Percentiles rank a stretch among this genome's conserved stretches.
These are phyloP conservation scores for Medicago truncatula DNA, from an alignment of 306 rosid species.

Conservation along the genomic window DNA sequence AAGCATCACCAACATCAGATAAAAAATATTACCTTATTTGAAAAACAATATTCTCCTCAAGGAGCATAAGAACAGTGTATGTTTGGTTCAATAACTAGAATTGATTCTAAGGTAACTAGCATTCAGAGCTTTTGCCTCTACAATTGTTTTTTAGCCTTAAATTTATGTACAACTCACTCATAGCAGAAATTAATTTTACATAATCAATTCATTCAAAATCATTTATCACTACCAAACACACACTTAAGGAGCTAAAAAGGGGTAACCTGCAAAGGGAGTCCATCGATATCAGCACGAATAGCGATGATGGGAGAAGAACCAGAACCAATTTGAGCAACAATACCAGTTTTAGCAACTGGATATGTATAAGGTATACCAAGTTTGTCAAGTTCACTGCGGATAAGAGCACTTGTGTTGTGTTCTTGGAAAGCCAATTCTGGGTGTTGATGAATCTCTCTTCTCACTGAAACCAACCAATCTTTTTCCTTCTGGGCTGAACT, in stretches of 20 bases:
- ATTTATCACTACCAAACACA: background rate
- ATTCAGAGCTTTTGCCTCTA: background rate
- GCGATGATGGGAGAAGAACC: constrained; percentile 52
- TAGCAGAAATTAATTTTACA: background rate
- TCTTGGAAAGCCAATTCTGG: constrained; percentile 77
- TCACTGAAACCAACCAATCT: constrained; percentile 63
- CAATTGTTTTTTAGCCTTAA: background rate
- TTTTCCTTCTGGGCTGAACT: constrained; percentile 54
- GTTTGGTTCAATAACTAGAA: background rate
- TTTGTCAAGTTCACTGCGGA: constrained; percentile 59
- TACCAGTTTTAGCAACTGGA: constrained; percentile 67
- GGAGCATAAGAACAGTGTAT: background rate
- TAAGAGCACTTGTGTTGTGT: constrained; percentile 70
- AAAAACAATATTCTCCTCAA: background rate
- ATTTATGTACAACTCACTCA: background rate
- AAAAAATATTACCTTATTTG: background rate
- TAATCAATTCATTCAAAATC: background rate
- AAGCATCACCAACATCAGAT: constrained; percentile 42
- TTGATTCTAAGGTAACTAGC: background rate
- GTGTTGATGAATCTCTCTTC: constrained; percentile 71
- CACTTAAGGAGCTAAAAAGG: background rate
- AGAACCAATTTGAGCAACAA: constrained; percentile 53
- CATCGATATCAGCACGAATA: constrained; percentile 59
- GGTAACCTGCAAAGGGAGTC: constrained; percentile 55
- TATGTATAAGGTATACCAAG: constrained; percentile 58